Percentiles rank a stretch among this genome's conserved stretches.
Conservation (phyloP, 139 green algal genomes). For the Picochlorum sp. region DNA sequence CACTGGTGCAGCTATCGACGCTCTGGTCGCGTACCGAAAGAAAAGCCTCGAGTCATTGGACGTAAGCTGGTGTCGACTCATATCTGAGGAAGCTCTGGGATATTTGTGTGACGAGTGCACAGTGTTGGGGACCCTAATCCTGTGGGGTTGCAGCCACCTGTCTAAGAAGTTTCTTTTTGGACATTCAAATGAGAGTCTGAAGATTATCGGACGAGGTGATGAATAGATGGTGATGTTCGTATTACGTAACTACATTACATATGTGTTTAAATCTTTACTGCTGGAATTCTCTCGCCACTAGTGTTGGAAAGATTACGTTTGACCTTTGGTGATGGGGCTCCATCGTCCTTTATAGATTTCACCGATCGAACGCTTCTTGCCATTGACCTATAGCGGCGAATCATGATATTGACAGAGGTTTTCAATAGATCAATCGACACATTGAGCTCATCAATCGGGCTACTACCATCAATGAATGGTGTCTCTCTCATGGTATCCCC, state of each 20-base stretch:
- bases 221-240: not conserved
- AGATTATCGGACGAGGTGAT: constrained; percentile 20
- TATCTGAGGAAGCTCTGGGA: constrained; percentile 30
- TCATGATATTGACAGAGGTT: not conserved
- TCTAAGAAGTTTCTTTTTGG: constrained; percentile 33
- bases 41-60: constrained; percentile 33
- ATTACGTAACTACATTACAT: constrained; percentile 2
- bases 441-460: not conserved
- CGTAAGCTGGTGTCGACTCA: constrained; percentile 38
- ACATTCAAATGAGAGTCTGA: constrained; percentile 30
- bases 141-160: constrained; percentile 35
- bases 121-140: constrained; percentile 3
- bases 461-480: not conserved
- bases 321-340: too few species aligned
- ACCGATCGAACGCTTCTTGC: not conserved
- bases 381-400: constrained; percentile 1
- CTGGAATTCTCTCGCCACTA: not conserved
- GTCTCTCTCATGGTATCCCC: not conserved
- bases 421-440: not conserved
- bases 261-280: not conserved
- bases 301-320: too few species aligned
- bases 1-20: not conserved
- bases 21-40: not conserved
- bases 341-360: not conserved
- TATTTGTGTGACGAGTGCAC: constrained; percentile 40